Evolutionary conservation across 2,329 filamentous ascomycete genomes (phyloP), one percentile per base, ranked within the genome.

Genomic region (Aspergillus puulaauensis): DNA sequence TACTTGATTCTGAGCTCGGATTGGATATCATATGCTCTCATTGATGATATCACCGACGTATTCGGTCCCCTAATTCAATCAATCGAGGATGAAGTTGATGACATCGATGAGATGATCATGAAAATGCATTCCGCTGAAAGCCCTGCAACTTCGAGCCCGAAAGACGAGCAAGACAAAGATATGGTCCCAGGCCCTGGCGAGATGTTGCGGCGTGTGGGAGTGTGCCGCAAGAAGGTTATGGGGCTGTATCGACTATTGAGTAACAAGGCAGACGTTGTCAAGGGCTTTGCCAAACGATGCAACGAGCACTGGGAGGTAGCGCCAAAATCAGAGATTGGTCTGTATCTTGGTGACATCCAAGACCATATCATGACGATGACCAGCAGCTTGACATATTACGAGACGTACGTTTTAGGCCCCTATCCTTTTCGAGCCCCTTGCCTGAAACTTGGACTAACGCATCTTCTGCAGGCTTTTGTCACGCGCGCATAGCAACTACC

Each of bases 311-410:
- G 93, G 92, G 90, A 97, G 67, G 90, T 99, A 58, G 93, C 95
- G 6, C 95, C 95, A 11, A 85, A 93, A 61, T 95, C 90, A 35
- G 95, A 99, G 73, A 98, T 99, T 71, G 95, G 95, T n/a, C 78
- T 99, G 53, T 99, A 98, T 75, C 80, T 99, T 58, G 95, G 95
- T 61, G 95, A 99, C 78, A 99, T 99, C 63, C 95, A 99, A 75
- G 95, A 99, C 79, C 95, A 99, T 73, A 98, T 99, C 66, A 88
- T 99, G 66, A 99, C 95, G 62, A 99, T 99, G 95, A 98, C 93
- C 39, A 90, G 90, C 52, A 99, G 98, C 72, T 77, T 99, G 70
- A 90, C 88, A 64, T 95, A 99, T 73, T 98, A 98, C 70, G 95
- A 99, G 77, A 96, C 93, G 90, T 95, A 80, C 69, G 87, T 80